These are phyloP conservation scores for Hortiboletus campestris DNA, from an alignment of 768 basidiomycete species.

Conservation along the genomic window DNA sequence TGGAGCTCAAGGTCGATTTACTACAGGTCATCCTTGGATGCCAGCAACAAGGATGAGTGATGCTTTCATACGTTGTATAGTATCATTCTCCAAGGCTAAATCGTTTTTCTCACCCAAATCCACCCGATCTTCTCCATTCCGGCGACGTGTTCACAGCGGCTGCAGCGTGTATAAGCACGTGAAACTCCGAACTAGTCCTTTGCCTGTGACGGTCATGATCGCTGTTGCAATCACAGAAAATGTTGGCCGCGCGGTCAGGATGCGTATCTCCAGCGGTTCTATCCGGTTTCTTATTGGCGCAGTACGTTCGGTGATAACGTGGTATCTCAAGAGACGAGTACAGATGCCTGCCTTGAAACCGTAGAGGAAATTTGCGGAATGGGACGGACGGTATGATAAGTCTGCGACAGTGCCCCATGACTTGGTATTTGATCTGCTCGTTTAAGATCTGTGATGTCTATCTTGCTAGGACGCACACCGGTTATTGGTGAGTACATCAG, in stretches of 20 bases:
- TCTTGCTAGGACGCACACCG: background rate
- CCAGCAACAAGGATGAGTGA: too few species aligned
- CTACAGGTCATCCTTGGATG: too few species aligned
- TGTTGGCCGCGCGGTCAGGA: background rate
- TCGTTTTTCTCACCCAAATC: too few species aligned
- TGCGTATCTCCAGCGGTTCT: background rate
- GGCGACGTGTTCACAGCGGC: too few species aligned
- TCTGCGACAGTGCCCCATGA: background rate
- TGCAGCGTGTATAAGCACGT: too few species aligned
- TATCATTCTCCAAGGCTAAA: too few species aligned
- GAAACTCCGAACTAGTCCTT: too few species aligned
- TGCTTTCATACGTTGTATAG: too few species aligned
- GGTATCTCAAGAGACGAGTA: background rate
- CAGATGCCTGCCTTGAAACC: background rate
- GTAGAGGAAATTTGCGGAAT: background rate
- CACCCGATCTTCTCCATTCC: background rate
- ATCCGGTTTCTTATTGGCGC: background rate
- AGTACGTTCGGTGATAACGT: background rate
- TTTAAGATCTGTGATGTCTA: background rate
- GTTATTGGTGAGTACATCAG: background rate
- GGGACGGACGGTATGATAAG: background rate
- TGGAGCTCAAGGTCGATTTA: background rate
- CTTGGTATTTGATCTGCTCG: background rate
- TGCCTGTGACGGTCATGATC: background rate
- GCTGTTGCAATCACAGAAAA: background rate